Conservation (phyloP, 495 filamentous ascomycete genomes). For the Neurospora sublineolata region DNA sequence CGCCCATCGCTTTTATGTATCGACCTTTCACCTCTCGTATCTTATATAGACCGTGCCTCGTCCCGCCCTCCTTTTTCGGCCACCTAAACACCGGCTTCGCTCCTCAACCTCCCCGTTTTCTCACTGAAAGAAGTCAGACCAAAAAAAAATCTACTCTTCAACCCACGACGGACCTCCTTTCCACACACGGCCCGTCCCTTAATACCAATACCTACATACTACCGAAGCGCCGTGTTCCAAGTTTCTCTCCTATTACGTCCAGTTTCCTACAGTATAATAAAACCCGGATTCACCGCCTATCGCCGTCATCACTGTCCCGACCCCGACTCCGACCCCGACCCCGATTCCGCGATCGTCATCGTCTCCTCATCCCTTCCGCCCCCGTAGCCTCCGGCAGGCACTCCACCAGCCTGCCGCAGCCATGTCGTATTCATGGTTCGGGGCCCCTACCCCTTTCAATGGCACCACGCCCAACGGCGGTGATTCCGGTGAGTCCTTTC, state of each 20-base stretch:
- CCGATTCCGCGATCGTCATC: background rate
- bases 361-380: background rate
- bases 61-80: slow-evolving; percentile 3
- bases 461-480: slow-evolving; percentile 66
- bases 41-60: slow-evolving; percentile 8
- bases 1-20: background rate
- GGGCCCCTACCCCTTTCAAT: slow-evolving; percentile 63
- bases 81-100: background rate
- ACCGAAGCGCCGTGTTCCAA: background rate
- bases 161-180: background rate
- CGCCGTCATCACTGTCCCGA: background rate
- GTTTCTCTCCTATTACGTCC: background rate
- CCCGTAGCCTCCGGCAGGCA: background rate
- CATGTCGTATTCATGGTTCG: slow-evolving; percentile 76
- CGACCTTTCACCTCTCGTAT: slow-evolving; percentile 3
- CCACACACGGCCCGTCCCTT: background rate
- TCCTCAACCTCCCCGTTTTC: background rate
- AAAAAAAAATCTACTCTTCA: background rate
- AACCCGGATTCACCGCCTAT: background rate
- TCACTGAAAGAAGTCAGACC: background rate
- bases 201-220: background rate
- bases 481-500: slow-evolving; percentile 59
- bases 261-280: background rate
- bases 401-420: slow-evolving; percentile 6
- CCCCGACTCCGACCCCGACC: background rate